phyloP scores from a whole-genome alignment of 2,329 filamentous ascomycete genomes.

The Xylariaceae sp. region DNA sequence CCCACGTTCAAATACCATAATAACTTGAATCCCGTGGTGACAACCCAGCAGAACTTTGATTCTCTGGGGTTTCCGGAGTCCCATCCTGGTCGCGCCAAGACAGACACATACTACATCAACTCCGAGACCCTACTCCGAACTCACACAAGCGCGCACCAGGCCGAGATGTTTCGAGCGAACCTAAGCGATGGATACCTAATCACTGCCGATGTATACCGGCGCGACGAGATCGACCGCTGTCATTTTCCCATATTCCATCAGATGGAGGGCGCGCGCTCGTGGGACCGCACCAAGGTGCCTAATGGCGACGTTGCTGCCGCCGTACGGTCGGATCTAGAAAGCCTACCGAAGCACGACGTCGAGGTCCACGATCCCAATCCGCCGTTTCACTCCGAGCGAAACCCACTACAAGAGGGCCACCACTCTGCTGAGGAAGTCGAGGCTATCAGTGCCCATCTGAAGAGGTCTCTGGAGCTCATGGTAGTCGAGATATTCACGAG shows the following conservation, averaged over 20 bases:
- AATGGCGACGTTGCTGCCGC: constrained; percentile 55
- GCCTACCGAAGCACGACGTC: constrained; percentile 67
- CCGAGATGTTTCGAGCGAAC: constrained; percentile 70
- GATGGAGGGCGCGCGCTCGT: constrained; percentile 91
- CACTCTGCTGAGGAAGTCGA: constrained; percentile 74
- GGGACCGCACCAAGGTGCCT: constrained; percentile 63
- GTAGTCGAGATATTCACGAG: constrained; percentile 83
- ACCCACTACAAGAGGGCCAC: constrained; percentile 69
- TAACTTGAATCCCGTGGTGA: constrained; percentile 74
- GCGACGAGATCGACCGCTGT: constrained; percentile 89
- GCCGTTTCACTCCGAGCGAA: constrained; percentile 67
- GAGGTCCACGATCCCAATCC: constrained; percentile 80
- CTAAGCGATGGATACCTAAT: constrained; percentile 77
- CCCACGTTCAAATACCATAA: constrained; percentile 73
- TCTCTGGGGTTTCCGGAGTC: constrained; percentile 86
- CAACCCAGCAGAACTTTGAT: constrained; percentile 86
- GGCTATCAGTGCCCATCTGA: constrained; percentile 78
- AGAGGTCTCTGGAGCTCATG: constrained; percentile 81
- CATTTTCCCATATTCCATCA: constrained; percentile 98
- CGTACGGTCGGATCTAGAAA: constrained; percentile 64
- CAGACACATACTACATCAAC: constrained; percentile 96
- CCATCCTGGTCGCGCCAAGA: constrained; percentile 79
- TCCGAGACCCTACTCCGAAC: constrained; percentile 77
- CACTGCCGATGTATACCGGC: constrained; percentile 88
- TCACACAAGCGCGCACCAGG: constrained; percentile 91